Conservation (phyloP, 2,329 filamentous ascomycete genomes). For the Penicillium sumatraense region DNA sequence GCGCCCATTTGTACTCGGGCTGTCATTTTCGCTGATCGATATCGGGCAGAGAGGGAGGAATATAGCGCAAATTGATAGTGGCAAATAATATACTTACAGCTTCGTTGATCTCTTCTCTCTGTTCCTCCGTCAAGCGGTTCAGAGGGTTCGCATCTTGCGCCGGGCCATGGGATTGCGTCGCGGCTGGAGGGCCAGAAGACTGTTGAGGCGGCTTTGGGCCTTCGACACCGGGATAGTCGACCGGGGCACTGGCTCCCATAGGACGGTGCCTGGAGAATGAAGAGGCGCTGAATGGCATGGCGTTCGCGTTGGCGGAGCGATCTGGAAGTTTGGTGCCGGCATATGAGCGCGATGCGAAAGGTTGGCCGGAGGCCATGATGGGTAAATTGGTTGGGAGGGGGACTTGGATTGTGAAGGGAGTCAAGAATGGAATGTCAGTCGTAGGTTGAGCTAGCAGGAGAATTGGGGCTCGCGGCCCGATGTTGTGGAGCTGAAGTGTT, state of each 20-base stretch:
- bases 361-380: slow-evolving; percentile 58
- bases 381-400: slow-evolving; percentile 14
- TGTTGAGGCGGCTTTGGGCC: slow-evolving; percentile 34
- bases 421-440: not conserved
- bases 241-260: slow-evolving; percentile 32
- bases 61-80: too few relatives aligned
- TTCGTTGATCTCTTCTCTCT: slow-evolving; percentile 90
- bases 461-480: slow-evolving; percentile 15
- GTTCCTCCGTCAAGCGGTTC: slow-evolving; percentile 76
- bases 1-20: too few relatives aligned
- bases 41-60: too few relatives aligned
- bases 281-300: slow-evolving; percentile 49
- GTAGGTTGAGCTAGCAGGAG: slow-evolving; percentile 3
- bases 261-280: slow-evolving; percentile 48
- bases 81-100: slow-evolving; percentile 76
- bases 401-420: not conserved
- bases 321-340: slow-evolving; percentile 60
- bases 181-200: slow-evolving; percentile 40
- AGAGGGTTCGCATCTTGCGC: slow-evolving; percentile 55
- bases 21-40: too few relatives aligned
- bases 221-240: slow-evolving; percentile 33
- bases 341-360: slow-evolving; percentile 60
- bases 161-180: slow-evolving; percentile 47
- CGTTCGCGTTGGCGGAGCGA: slow-evolving; percentile 47
- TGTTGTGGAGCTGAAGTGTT: slow-evolving; percentile 18